Evolutionary conservation across 169 alveolate genomes (phyloP), one percentile per base, ranked within the genome.

Genomic region (Plasmodium reichenowi): DNA sequence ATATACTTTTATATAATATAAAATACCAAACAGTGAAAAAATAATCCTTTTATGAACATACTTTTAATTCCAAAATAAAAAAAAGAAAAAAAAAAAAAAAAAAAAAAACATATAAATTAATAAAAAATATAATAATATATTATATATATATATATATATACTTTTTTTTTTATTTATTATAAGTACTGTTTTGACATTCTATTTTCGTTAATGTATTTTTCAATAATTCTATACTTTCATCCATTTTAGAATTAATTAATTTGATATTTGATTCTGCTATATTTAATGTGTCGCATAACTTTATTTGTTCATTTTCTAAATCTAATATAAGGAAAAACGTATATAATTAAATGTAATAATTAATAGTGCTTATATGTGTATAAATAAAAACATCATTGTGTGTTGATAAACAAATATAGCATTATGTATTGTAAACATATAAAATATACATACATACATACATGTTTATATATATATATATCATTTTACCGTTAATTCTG

Each of bases 301-400:
- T 83, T 38, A 38, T 43, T 47, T 83, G 91, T 62, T 83, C 85
- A n/a, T 83, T 70, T 58, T 83, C 91, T 48, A 83, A 68, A 68
- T 83, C 91, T 83, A 54, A 43, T 45, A 58, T 64, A 50, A 32
- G 8, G 5, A 59, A 17, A 15, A 64, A 60, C 20, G 6, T 64
- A 72, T 13, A 17, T 22, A 59, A 17, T 26, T 22, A 64, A 26
- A 64, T 29, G 38, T 7, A 3, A 10, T 15, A 38, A 38, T 38
- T 38, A 38, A 38, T 38, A 38, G 47, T 5, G 9, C 47, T 38
- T 38, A 38, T 0, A 38, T 38, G 47, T 6, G 10, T 38, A 60
- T 17, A 60, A 60, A 66, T 8, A 29, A 66, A 43, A 66, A 22
- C 12, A 66, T 54, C 6, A n/a, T 26, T 24, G 74, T 9, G 74